Evolutionary conservation across 164 flowering plant genomes (phyloP).

Genomic region (Pachysandra terminalis): DNA sequence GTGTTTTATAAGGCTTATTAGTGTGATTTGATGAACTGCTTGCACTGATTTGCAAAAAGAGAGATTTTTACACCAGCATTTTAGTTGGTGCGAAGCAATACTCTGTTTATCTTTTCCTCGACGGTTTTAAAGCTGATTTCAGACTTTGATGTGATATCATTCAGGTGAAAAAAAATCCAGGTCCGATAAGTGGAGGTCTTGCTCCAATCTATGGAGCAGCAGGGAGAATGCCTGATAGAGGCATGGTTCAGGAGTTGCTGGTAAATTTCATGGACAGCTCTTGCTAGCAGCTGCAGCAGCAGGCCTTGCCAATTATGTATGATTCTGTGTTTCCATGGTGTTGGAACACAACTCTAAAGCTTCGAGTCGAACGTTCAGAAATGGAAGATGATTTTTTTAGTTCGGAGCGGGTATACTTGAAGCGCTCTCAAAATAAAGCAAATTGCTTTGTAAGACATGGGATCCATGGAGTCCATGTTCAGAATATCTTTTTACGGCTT

Average conservation of each 20-base stretch:
- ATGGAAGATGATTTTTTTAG: no score
- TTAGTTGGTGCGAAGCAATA: background rate
- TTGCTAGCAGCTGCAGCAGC: slow-evolving; percentile 37
- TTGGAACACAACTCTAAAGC: no score
- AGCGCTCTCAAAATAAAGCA: no score
- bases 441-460: no score
- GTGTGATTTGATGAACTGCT: background rate
- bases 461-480: no score
- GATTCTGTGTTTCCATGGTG: no score
- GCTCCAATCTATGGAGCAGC: slow-evolving; percentile 99
- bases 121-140: background rate
- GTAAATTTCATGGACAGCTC: slow-evolving; percentile 78
- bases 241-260: slow-evolving; percentile 70
- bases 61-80: background rate
- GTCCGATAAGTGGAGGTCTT: slow-evolving; percentile 83
- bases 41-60: background rate
- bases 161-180: slow-evolving; percentile 87
- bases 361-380: no score
- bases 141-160: background rate
- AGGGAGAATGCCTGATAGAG: slow-evolving; percentile 85
- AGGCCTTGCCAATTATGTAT: no score
- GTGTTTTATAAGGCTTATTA: no score
- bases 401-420: no score
- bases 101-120: background rate
- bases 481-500: no score